Percentiles rank a stretch among this genome's conserved stretches.
These are phyloP conservation scores for Hyphopichia buzzinii DNA, from an alignment of 1,139 yeast genomes.

Conservation along the genomic window DNA sequence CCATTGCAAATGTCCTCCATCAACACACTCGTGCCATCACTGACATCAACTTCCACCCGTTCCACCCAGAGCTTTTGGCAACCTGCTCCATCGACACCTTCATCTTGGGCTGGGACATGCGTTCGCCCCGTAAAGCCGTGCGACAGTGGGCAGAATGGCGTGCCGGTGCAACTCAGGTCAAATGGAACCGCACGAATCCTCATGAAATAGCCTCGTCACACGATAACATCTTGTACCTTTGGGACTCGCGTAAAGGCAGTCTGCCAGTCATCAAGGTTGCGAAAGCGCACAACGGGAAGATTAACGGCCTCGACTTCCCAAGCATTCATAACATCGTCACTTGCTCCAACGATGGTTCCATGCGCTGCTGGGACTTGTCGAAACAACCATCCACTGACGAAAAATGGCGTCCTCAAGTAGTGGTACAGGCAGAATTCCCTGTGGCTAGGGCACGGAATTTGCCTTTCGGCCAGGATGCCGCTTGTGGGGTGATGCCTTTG, in stretches of 20 bases:
- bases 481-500: constrained; percentile 84
- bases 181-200: constrained; percentile 82
- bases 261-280: constrained; percentile 63
- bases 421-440: constrained; percentile 75
- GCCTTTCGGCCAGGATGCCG: constrained; percentile 81
- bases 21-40: constrained; percentile 92
- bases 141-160: constrained; percentile 88
- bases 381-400: constrained; percentile 16
- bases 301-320: constrained; percentile 85
- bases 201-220: constrained; percentile 83
- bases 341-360: constrained; percentile 81
- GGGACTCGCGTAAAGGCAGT: constrained; percentile 89
- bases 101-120: constrained; percentile 86
- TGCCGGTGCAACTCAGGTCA: constrained; percentile 92
- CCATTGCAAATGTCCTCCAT: constrained; percentile 84
- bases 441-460: constrained; percentile 83
- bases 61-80: constrained; percentile 83
- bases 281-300: constrained; percentile 74
- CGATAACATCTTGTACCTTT: constrained; percentile 71
- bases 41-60: constrained; percentile 89
- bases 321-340: constrained; percentile 63
- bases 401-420: constrained; percentile 44
- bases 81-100: constrained; percentile 92
- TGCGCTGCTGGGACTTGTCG: constrained; percentile 80
- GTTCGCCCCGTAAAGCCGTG: constrained; percentile 71